Base-by-base conservation (phyloP, 257 asterid species). In the Solanum neorickii region DNA sequence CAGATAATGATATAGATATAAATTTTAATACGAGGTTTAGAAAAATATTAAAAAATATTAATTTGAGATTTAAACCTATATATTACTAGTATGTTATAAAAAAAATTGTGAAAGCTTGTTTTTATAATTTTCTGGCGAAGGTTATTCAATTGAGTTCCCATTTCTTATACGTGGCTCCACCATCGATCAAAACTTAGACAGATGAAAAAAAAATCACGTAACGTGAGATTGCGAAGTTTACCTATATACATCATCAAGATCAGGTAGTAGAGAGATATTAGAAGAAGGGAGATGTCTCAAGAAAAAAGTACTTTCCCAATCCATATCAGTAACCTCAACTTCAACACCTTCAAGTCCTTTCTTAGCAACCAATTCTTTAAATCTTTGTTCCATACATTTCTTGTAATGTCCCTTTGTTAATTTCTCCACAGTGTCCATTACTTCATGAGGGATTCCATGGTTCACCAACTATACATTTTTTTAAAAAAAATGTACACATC, bases 381-480 rank as follows among this genome's bases (percentile, higher is more conserved):
- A 94, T 56, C 82, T 62, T 0, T 91, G 88, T 89, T 94, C 95
- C 83, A 93, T 89, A 41, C 90, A 94, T 11, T 70, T 66, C 91
- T 90, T 93, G 94, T 94, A 94, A 90, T 94, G 93, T 7, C 89
- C 93, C 6, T 94, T 90, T 4, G 94, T 93, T 83, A 93, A 87
- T 59, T 88, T 90, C 91, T 93, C 94, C 90, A 94, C 93, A 86
- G 87, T 90, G 92, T 93, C 94, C 91, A 94, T 87, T 2, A 92
- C 90, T 91, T 93, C 94, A 88, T 87, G 91, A 2, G 93, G 83
- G n/a, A 94, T 93, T 41, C 96, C 96, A 90, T 94, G 98, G 66
- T 94, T 93, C 86, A 93, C 88, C 93, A 93, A 84, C 98, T 94
- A 86, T 20, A 12, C 52, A 37, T 37, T 72, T 16, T 21, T 18